Conservation (phyloP, 2,329 filamentous ascomycete species). For the Fusarium tuaranense region DNA sequence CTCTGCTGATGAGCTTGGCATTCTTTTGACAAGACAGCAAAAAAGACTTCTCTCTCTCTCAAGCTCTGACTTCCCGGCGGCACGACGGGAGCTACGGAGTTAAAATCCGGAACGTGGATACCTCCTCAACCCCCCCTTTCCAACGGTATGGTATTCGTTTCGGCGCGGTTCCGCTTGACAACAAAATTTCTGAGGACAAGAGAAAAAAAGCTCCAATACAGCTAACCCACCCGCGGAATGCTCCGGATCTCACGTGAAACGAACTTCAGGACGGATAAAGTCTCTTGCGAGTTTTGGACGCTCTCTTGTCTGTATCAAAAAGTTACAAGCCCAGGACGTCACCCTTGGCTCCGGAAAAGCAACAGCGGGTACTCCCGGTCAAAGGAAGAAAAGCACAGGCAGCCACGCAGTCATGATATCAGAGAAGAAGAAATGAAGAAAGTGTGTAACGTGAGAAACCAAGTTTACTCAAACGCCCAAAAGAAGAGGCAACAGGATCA, state of each 20-base stretch:
- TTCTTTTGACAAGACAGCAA: not conserved
- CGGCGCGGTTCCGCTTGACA: not conserved
- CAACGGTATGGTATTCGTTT: not conserved
- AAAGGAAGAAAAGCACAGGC: not conserved
- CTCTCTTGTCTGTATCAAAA: not conserved
- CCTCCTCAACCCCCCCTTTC: not conserved
- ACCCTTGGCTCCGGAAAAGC: not conserved
- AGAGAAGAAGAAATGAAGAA: not conserved
- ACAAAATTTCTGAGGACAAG: not conserved
- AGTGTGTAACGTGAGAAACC: conserved; percentile 15
- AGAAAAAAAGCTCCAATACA: not conserved
- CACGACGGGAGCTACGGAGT: conserved; percentile 21
- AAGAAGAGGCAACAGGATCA: not conserved
- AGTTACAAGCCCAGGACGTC: not conserved
- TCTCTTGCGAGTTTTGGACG: conserved; percentile 9
- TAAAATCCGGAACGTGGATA: conserved; percentile 10
- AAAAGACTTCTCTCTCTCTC: not conserved
- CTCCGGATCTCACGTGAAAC: not conserved
- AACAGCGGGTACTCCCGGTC: conserved; percentile 13
- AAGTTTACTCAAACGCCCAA: not conserved
- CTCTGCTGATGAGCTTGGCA: not conserved
- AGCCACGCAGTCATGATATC: conserved; percentile 15
- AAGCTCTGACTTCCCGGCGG: conserved; percentile 10
- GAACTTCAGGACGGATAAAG: conserved; percentile 9
- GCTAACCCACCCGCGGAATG: not conserved